Base-by-base conservation (phyloP, 2,329 filamentous ascomycete species). In the Cladophialophora immunda region DNA sequence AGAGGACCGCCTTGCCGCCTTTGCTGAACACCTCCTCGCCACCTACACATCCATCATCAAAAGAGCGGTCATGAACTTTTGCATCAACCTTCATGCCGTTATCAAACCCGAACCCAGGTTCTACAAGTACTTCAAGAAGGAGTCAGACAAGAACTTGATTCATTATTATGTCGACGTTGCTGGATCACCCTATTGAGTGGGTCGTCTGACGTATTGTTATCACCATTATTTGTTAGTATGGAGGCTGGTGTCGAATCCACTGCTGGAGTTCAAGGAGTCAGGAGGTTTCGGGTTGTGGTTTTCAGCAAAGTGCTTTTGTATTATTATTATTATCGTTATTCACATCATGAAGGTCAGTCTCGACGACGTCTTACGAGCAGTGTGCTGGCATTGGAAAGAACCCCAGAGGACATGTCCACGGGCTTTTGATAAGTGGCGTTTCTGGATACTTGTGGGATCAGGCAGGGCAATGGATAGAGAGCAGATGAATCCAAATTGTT, bases 101-200 rank as follows among this genome's bases (percentile, higher is more conserved):
- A 68, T 72, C 62, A 70, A 68, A 36, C 66, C 70, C 1, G 69
- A 71, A 58, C 61, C 62, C 27, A 60, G 68, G 53, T 71, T 72
- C 64, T 68, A 69, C 53, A 63, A 64, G 25, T 67, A 68, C 57
- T 71, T 71, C 59, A 65, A 65, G 22, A 64, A 70, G 34, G 71
- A 71, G 45, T 65, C 64, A 19, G 65, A 72, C 62, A 66, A 66
- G 38, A 72, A 72, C 56, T 58, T 72, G 34, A 62, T 72, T 29
- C 64, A 71, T 38, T 72, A 72, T 57, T 72, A 70, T 60, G 61
- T 71, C 27, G 53, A 62, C 32, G 32, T 62, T 22, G 60, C 50
- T 56, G 60, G 34, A 56, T 47, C 52, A 6, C 52, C 50, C 19
- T 32, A 55, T 36, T 55, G 45, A 50, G 11, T 22, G 7, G 22